A percentile compares a stretch with the other conserved stretches of the same genome.
Evolutionary conservation across 495 filamentous ascomycete genomes (phyloP).

Genomic region (Aspergillus cavernicola): DNA sequence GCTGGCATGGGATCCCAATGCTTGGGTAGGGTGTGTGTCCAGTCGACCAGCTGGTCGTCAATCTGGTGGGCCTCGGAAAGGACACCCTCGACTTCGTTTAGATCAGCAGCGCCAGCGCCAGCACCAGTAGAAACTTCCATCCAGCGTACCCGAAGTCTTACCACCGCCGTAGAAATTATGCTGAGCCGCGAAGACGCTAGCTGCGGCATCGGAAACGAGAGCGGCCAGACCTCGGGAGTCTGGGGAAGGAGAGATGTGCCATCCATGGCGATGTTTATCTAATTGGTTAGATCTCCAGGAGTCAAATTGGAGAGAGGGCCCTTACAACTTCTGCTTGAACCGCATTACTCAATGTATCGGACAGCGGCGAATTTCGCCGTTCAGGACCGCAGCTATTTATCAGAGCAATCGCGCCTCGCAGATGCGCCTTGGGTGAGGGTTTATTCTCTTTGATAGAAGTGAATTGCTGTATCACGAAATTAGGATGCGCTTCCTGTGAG

Average conservation of each 20-base stretch:
- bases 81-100: constrained; percentile 15
- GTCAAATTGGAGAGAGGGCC: neutral
- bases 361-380: constrained; percentile 11
- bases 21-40: constrained; percentile 27
- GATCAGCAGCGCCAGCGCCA: neutral
- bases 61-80: constrained; percentile 25
- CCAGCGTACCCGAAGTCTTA: constrained; percentile 29
- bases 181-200: constrained; percentile 25
- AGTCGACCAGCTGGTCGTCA: constrained; percentile 27
- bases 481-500: neutral
- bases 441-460: constrained; percentile 25
- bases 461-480: constrained; percentile 26
- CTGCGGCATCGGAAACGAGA: constrained; percentile 13
- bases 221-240: constrained; percentile 28
- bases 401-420: constrained; percentile 34
- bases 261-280: constrained; percentile 29
- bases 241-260: constrained; percentile 23
- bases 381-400: constrained; percentile 25
- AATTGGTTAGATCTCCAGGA: neutral
- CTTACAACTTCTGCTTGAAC: constrained; percentile 36
- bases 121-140: constrained; percentile 10
- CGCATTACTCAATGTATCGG: constrained; percentile 21
- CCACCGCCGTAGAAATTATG: constrained; percentile 22
- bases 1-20: constrained; percentile 32
- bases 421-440: constrained; percentile 25